Percentiles rank a stretch among this genome's conserved stretches.
These are phyloP conservation scores for Globisporangium barbulae DNA, from an alignment of 352 stramenopile genomes.

Conservation along the genomic window DNA sequence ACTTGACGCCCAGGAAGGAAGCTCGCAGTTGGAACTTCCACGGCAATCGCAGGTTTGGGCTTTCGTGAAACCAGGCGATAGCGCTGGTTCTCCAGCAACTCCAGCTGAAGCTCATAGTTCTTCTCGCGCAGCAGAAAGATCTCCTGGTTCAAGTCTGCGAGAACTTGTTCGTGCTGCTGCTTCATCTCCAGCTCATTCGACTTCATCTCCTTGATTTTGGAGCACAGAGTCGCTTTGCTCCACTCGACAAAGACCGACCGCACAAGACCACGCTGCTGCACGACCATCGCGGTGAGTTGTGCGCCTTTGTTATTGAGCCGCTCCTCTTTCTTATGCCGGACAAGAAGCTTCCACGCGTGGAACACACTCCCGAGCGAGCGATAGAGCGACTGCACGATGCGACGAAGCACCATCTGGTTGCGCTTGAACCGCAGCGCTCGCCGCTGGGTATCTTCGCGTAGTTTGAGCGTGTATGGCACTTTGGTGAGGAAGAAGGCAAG, in stretches of 20 bases:
- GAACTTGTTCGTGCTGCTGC: slow-evolving; percentile 29
- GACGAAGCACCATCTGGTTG: slow-evolving; percentile 41
- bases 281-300: slow-evolving; percentile 48
- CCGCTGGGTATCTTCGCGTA: slow-evolving; percentile 33
- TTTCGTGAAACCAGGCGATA: slow-evolving; percentile 3
- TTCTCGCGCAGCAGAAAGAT: slow-evolving; percentile 36
- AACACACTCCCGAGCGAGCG: slow-evolving; percentile 50
- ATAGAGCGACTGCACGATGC: slow-evolving; percentile 52
- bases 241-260: slow-evolving; percentile 52
- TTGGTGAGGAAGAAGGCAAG: slow-evolving; percentile 46
- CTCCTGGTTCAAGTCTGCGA: slow-evolving; percentile 34
- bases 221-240: slow-evolving; percentile 29
- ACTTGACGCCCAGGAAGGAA: neutral
- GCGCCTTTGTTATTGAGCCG: slow-evolving; percentile 44
- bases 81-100: slow-evolving; percentile 4
- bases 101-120: slow-evolving; percentile 23
- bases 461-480: slow-evolving; percentile 38
- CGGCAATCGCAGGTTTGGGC: neutral
- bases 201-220: slow-evolving; percentile 27
- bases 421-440: slow-evolving; percentile 32
- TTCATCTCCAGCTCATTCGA: slow-evolving; percentile 19
- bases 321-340: slow-evolving; percentile 32
- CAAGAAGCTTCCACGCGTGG: slow-evolving; percentile 46
- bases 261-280: slow-evolving; percentile 44
- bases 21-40: neutral